A percentile compares a stretch with the other conserved stretches of the same genome.
phyloP scores from a whole-genome alignment of 129 eudicot species.

The Flaveria ramosissima region DNA sequence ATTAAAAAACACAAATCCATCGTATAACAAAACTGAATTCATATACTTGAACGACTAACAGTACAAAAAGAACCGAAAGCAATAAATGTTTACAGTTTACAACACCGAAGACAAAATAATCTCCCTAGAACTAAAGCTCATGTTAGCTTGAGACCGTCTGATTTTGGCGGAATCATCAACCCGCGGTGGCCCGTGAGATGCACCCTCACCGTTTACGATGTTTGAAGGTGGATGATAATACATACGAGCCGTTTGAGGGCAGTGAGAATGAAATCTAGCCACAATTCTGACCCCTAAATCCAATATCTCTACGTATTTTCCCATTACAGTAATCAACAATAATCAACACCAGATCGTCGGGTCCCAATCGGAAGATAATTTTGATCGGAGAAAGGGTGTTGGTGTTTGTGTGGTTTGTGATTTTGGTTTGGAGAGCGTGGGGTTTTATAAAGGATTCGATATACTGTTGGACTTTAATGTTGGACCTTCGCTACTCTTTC shows the following conservation, averaged over 20 bases:
- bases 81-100: neutral
- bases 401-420: neutral
- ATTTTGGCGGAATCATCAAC: slow-evolving; percentile 14
- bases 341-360: neutral
- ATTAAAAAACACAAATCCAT: too few relatives aligned
- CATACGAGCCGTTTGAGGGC: slow-evolving; percentile 43
- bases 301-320: slow-evolving; percentile 29
- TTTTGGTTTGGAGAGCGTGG: neutral
- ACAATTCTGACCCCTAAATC: slow-evolving; percentile 36
- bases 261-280: slow-evolving; percentile 39
- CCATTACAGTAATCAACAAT: neutral
- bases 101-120: slow-evolving; percentile 30
- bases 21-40: neutral
- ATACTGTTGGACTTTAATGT: slow-evolving; percentile 19
- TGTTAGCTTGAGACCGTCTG: slow-evolving; percentile 22
- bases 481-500: slow-evolving; percentile 14
- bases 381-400: slow-evolving; percentile 7
- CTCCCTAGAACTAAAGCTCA: slow-evolving; percentile 35
- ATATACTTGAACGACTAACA: neutral
- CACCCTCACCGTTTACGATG: neutral
- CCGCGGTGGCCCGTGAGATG: slow-evolving; percentile 22
- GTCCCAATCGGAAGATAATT: neutral
- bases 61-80: neutral
- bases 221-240: slow-evolving; percentile 42
- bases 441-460: neutral